Evolutionary conservation across 2,329 filamentous ascomycete species (phyloP), one percentile per base, ranked within the genome.

Genomic region (Bipolaris bicolor): DNA sequence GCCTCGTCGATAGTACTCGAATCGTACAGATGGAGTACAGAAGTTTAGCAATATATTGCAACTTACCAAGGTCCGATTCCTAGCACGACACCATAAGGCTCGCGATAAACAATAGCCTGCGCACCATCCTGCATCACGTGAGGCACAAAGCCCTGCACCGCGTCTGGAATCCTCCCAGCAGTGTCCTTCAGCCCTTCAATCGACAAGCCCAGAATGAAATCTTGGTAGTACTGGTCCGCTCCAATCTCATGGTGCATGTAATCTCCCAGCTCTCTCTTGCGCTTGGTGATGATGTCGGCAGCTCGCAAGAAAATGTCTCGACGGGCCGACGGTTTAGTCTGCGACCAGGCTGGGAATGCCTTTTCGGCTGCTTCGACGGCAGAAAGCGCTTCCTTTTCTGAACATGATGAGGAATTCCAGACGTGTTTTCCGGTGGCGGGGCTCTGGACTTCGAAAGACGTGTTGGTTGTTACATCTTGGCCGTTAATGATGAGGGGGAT

Each of bases 1-100:
- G 40, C 22, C 40, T 15, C 13, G 13, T 43, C n/a, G 22, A 26
- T 43, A 7, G 20, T 43, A n/a, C 26, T 43, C 40, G 13, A n/a
- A 26, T 43, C 7, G 40, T 43, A n/a, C 22, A 2, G 13, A 15
- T 7, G 5, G 22, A 29, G 40, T 43, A 43, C 20, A 43, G 22
- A 5, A 26, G 3, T 26, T 43, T 26, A 26, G 40, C 13, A 26
- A 43, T 0, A n/a, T 43, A 22, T 43, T n/a, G 22, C 40, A 26
- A 43, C 40, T 43, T 22, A 43, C 57, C 57, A 60, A 11, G 57
- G 57, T 15, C 48, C 54, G 18, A 60, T 53, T 22, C 33, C 53
- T 7, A 57, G 45, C 18, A 49, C 36, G 11, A 60, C 57, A 6
- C 57, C 57, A 24, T 53, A 49, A 18, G 57, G 57, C 33, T 60